Base-by-base conservation (phyloP, 345 rosid genomes). In the Crucihimalaya himalaica region DNA sequence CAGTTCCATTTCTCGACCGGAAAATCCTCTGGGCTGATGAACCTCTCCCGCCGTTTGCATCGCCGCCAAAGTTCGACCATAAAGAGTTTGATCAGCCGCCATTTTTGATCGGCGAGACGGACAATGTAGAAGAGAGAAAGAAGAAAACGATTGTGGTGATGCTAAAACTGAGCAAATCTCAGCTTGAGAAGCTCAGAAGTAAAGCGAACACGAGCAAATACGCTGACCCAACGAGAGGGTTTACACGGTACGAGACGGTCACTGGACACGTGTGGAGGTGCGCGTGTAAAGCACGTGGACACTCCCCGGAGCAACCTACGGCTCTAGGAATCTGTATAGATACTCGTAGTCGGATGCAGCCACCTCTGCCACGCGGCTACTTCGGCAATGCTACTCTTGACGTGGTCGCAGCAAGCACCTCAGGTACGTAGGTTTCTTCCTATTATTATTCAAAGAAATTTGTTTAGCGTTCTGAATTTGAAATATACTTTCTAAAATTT, bases 41-140 rank as follows among this genome's bases (percentile, higher is more conserved):
- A 13, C 72, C 84, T 20, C 79, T 75, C 19, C 79, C 79, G 4
- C 81, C 78, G 2, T 23, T 72, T 1, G 63, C 10, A 0, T 5
- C 23, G 7, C 74, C 74, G 0, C 62, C 70, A 3, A 47, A 53
- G 27, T 28, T 73, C 34, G 73, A 83, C 35, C 87, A 81, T 7
- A 53, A 66, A 8, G 87, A 84, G 74, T 84, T 83, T 35, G 43
- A 84, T 6, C 77, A 55, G 14, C 87, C 84, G 2, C 92, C 87
- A 0, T 45, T 88, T 10, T 63, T 88, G 76, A 55, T 86, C 8
- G 89, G 89, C 21, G 50, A 57, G 70, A 35, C 43, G 8, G 65
- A 75, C 53, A 79, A 79, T 5, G 50, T 54, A 3, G 87, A 83
- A 28, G 84, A 84, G 61, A 66, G 80, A 51, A 78, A 73, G 19